Evolutionary conservation across 2,329 filamentous ascomycete species (phyloP).

Genomic region (Fusarium drepaniforme): DNA sequence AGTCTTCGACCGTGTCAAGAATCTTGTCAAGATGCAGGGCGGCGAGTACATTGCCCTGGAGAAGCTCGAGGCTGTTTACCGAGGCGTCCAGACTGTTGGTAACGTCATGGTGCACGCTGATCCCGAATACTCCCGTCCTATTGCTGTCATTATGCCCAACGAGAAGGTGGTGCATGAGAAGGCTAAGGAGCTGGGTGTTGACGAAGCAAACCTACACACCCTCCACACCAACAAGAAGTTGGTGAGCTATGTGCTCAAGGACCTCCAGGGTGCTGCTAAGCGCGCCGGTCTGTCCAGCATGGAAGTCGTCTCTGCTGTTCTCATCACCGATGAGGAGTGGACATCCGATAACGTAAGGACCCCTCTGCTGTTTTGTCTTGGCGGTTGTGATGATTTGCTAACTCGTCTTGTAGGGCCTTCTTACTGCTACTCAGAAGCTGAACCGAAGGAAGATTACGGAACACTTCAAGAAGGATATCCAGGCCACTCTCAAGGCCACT

Average conservation of each 20-base stretch:
- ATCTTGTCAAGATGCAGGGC: conserved; percentile 93
- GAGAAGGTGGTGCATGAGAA: conserved; percentile 72
- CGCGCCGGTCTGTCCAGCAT: conserved; percentile 76
- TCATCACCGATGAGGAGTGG: conserved; percentile 89
- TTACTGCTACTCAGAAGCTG: conserved; percentile 72
- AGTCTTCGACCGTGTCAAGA: conserved; percentile 98
- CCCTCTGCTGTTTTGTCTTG: not conserved
- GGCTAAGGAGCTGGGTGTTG: conserved; percentile 71
- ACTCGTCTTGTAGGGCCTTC: conserved; percentile 61
- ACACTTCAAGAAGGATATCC: conserved; percentile 64
- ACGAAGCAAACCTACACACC: conserved; percentile 75
- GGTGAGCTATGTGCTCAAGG: conserved; percentile 71
- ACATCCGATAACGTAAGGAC: conserved; percentile 82
- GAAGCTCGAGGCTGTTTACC: conserved; percentile 93
- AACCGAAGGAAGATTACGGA: conserved; percentile 66
- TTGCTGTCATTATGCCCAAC: conserved; percentile 82
- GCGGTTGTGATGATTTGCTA: conserved; percentile 22
- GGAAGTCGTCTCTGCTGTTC: conserved; percentile 81
- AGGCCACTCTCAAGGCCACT: conserved; percentile 52
- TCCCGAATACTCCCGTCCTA: conserved; percentile 78
- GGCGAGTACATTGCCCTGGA: conserved; percentile 98
- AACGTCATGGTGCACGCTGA: conserved; percentile 93
- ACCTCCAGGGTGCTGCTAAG: conserved; percentile 74
- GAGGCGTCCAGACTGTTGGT: conserved; percentile 79
- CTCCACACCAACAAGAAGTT: conserved; percentile 78